Evolutionary conservation across 768 basidiomycete genomes (phyloP), one percentile per base, ranked within the genome.

Genomic region (Lentinula edodes): DNA sequence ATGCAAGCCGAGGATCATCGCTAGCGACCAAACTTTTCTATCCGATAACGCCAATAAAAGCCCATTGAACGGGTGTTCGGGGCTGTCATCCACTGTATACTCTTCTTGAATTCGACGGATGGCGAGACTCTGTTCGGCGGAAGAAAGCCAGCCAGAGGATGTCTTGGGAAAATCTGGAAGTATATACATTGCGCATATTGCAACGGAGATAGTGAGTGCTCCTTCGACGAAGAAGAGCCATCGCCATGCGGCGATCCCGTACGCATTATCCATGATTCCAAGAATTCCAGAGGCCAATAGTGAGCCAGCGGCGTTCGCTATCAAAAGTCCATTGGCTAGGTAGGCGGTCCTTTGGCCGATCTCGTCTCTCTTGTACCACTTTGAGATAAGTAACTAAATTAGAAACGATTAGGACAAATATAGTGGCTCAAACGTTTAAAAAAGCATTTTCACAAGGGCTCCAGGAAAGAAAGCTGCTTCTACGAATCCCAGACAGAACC

Each of bases 231-330:
- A 87, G 74, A 90, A 90, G 13, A 90, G 76, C 87, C 88, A 88
- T 82, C 87, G 77, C 91, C 91, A 94, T 0, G 88, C 89, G 10
- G 87, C 78, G 61, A 81, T 77, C 0, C 91, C 91, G 15, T 83
- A 73, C 58, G 78, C 78, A 4, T 86, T 88, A 42, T 91, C 82
- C 87, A 93, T 90, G 12, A 76, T 75, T 64, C 83, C 78, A 16
- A 93, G 79, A 55, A 93, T 89, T 2, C 83, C 87, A 38, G 89
- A 88, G 10, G 91, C 90, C 55, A 93, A 81, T 9, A 93, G 74
- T 1, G 89, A 80, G 5, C 91, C 91, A 69, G 93, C 91, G 0
- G 91, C 91, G 76, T 93, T 94, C 58, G 84, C 86, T 59, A 92
- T 85, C 23, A 93, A 76, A 65, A 80, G 85, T 20, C 91, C 91